Conservation (phyloP, 345 rosid species). For the Dipteronia dyeriana region DNA sequence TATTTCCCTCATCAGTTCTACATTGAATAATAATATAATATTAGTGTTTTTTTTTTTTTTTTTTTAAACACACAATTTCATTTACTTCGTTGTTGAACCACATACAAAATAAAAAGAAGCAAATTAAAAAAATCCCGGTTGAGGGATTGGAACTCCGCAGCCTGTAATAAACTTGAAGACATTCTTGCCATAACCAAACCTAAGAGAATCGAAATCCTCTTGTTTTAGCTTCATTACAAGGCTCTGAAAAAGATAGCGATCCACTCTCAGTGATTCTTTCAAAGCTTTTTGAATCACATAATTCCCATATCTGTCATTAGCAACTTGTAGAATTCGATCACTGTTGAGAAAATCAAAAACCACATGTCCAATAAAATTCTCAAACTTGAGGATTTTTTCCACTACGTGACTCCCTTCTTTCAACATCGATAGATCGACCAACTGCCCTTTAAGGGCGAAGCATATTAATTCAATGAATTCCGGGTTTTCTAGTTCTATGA, state of each 20-base stretch:
- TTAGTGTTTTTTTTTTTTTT: no score
- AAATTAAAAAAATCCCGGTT: background rate
- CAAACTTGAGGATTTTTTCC: conserved; percentile 24
- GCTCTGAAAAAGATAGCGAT: background rate
- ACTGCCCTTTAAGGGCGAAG: background rate
- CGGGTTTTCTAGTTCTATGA: conserved; percentile 20
- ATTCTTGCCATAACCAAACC: conserved; percentile 24
- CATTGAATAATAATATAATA: no score
- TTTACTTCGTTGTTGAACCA: background rate
- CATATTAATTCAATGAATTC: conserved; percentile 9
- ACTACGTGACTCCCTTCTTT: conserved; percentile 34
- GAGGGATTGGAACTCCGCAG: background rate
- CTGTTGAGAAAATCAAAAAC: conserved; percentile 19
- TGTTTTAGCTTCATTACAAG: conserved; percentile 15
- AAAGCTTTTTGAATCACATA: conserved; percentile 38
- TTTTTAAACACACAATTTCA: no score
- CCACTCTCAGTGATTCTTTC: conserved; percentile 12
- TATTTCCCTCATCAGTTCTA: no score
- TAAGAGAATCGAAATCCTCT: background rate
- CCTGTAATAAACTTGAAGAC: conserved; percentile 17
- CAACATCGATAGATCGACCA: conserved; percentile 16
- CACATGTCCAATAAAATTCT: background rate
- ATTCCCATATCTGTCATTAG: conserved; percentile 28
- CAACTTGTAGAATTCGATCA: conserved; percentile 1
- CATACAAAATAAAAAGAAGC: no score